Evolutionary conservation across 2,329 filamentous ascomycete genomes (phyloP).

Genomic region (Cercospora brassicicola): DNA sequence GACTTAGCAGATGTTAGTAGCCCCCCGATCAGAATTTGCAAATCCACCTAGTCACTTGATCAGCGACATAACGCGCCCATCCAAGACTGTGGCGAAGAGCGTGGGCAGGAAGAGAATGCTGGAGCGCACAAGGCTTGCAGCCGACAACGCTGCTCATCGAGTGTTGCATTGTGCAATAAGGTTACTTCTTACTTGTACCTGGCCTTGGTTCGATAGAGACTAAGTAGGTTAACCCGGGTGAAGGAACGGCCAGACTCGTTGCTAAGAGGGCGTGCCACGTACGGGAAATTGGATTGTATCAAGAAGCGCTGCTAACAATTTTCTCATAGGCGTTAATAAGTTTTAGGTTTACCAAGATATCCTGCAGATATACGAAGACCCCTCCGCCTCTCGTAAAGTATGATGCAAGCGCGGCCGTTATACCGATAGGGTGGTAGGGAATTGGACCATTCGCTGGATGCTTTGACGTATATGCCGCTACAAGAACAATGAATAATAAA

Average conservation of each 20-base stretch:
- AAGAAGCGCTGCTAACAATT: background rate
- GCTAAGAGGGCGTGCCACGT: background rate
- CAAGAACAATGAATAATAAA: background rate
- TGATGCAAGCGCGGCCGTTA: constrained; percentile 46
- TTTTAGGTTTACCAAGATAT: background rate
- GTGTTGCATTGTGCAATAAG: background rate
- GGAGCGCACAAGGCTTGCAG: background rate
- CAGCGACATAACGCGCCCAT: too few species aligned
- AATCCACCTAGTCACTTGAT: too few species aligned
- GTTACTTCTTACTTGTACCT: background rate
- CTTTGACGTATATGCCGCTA: background rate
- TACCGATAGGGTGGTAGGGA: constrained; percentile 42
- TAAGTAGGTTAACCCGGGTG: background rate
- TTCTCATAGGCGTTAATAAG: background rate
- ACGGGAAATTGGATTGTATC: background rate
- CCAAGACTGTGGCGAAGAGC: background rate
- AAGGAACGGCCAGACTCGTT: background rate
- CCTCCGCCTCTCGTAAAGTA: background rate
- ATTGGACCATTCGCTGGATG: constrained; percentile 46
- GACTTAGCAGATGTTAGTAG: too few species aligned
- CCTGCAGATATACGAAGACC: background rate
- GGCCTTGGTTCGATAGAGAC: background rate
- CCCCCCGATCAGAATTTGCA: too few species aligned
- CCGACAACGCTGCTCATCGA: background rate
- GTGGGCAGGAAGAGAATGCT: background rate